Evolutionary conservation across 2,329 filamentous ascomycete genomes (phyloP), one percentile per base, ranked within the genome.

Genomic region (Cercospora nicotianae): DNA sequence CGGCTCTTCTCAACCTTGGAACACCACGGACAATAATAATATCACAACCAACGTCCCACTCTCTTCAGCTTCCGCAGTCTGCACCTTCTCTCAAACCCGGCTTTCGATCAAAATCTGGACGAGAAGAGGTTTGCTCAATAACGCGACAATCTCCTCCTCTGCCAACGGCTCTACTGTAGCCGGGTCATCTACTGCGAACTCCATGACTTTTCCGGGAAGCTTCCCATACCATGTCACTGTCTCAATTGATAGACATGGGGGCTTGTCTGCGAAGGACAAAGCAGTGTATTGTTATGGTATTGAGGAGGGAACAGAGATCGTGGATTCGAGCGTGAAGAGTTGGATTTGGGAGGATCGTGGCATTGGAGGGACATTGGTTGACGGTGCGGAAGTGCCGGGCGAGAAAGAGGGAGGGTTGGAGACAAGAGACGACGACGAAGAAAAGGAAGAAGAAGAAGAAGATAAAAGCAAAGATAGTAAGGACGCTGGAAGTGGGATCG

Each of bases 91-190:
- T 0, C 83, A 89, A 70, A 90, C 87, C 1, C 82, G 88, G 3
- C 85, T 89, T 72, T 80, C 85, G 5, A 84, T 90, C 1, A 85
- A 87, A 71, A 89, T 90, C 63, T 90, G 87, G 87, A 90, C 88
- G 0, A 75, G 74, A 33, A 83, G 81, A 63, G 61, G 39, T 60
- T 66, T 31, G 3, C 60, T 72, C 13, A 53, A 36, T 12, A 33
- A 59, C 23, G 18, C n/a, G 48, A 20, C 55, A 42, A 18, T 42
- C 45, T 55, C 55, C 23, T 28, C 65, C 64, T 18, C 59, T 42
- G 28, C 23, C 66, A 23, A 55, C 8, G 66, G 72, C 57, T 72
- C 71, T 6, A 69, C 70, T 33, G 58, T 70, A 4, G 74, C 74
- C 5, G 80, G 75, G 76, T 72, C 71, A 26, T 75, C 80, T 5